Base-by-base conservation (phyloP, 805 yeast genomes). In the Diddensiella santjacobensis region DNA sequence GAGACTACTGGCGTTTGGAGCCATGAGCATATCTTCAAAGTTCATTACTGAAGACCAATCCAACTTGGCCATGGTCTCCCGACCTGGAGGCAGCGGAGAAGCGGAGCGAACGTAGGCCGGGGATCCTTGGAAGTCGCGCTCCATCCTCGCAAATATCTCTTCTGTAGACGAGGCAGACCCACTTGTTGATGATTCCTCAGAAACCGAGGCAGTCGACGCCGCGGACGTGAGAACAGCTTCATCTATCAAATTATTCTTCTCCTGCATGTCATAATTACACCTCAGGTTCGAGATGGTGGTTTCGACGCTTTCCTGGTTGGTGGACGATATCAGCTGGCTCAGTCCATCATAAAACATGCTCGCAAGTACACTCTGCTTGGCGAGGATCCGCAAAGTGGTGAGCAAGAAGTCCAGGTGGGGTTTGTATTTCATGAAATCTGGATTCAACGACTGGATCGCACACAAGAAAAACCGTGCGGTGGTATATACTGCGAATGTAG, bases 381-480 rank as follows among this genome's bases (percentile, higher is more conserved):
- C 10, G 31, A 51, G 39, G 5, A 44, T 45, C 19, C 44, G 23
- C 19, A 51, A 39, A 3, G 46, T 43, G 8, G 44, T 30, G 17
- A 44, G 19, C n/a, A 47, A 22, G 42, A 48, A 48, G 15, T 51
- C 52, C 11, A 44, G 24, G 35, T 49, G 48, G 15, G 44, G 18
- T 26, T 29, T 18, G 42, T 50, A 50, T 22, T 37, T 37, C 19
- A n/a, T 24, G 36, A 22, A 42, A 23, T 48, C 50, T 3, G 52
- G 43, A 35, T 29, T 36, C 13, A 45, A 46, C 2, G 50, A 26
- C 42, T 42, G 46, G 3, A 51, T 40, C 5, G 46, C 52, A 11
- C 51, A 22, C 6, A 48, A 31, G 35, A 51, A 40, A 29, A 44
- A 51, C 42, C 45, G 15, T n/a, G 54, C 49, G 13, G 51, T 33